Evolutionary conservation across 805 yeast species (phyloP).

Genomic region (Metschnikowia baotianmanensis): DNA sequence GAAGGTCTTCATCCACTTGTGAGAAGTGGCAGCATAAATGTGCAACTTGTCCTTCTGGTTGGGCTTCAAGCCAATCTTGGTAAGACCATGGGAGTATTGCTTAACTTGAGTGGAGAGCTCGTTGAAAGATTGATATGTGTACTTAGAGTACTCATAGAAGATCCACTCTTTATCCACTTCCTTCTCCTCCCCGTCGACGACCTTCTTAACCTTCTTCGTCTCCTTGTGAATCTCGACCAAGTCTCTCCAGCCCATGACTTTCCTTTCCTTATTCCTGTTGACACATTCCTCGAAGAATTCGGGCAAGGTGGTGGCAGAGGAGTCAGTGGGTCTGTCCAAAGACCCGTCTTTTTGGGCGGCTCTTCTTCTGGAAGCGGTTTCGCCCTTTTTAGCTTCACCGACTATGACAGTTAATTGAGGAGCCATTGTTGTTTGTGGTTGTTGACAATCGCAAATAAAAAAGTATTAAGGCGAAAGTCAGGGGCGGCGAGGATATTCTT

Average conservation of each 20-base stretch:
- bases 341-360: conserved; percentile 49
- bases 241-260: conserved; percentile 77
- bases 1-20: conserved; percentile 86
- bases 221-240: conserved; percentile 73
- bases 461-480: neutral
- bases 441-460: neutral
- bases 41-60: conserved; percentile 62
- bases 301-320: conserved; percentile 63
- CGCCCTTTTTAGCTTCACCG: conserved; percentile 70
- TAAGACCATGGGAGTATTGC: conserved; percentile 71
- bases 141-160: conserved; percentile 75
- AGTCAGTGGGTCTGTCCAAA: conserved; percentile 59
- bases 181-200: conserved; percentile 70
- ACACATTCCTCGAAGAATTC: conserved; percentile 67
- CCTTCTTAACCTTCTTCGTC: conserved; percentile 67
- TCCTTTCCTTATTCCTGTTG: conserved; percentile 49
- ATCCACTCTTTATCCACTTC: conserved; percentile 84
- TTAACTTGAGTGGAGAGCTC: conserved; percentile 52
- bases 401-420: conserved; percentile 50
- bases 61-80: conserved; percentile 68
- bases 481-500: conserved; percentile 2
- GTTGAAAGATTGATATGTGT: conserved; percentile 60
- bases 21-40: conserved; percentile 84
- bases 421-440: conserved; percentile 11
- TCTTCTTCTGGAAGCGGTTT: conserved; percentile 80